Conservation (phyloP, 2,329 filamentous ascomycete genomes). For the Penicillium sp. region DNA sequence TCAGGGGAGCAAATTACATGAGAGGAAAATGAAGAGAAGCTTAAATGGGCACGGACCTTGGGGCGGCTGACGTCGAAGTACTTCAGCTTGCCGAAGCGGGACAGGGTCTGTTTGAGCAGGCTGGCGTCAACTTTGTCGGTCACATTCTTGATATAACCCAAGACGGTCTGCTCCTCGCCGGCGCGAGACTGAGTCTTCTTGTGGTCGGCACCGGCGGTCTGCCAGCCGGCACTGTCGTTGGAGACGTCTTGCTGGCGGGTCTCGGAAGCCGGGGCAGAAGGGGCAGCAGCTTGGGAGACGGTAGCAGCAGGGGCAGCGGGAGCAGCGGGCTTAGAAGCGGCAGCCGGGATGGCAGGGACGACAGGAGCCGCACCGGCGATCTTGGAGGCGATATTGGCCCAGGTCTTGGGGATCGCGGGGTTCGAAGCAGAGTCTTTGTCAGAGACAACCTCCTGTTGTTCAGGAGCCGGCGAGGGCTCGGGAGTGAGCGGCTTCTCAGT, state of each 20-base stretch:
- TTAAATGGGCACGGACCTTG: constrained; percentile 59
- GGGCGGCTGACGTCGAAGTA: constrained; percentile 60
- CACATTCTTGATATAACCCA: constrained; percentile 94
- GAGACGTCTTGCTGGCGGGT: constrained; percentile 68
- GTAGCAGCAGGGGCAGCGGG: constrained; percentile 27
- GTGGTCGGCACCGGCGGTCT: constrained; percentile 71
- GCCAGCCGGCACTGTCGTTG: constrained; percentile 67
- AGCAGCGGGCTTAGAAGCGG: constrained; percentile 32
- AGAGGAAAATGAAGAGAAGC: background rate
- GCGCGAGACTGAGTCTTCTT: constrained; percentile 74
- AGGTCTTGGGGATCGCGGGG: constrained; percentile 55
- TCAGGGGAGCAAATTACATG: background rate
- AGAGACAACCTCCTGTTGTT: constrained; percentile 37
- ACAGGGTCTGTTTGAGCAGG: constrained; percentile 64
- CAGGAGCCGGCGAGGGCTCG: constrained; percentile 51
- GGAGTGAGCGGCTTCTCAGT: constrained; percentile 62
- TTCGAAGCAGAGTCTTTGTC: constrained; percentile 49
- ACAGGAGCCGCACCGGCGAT: constrained; percentile 31
- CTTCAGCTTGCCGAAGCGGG: constrained; percentile 60
- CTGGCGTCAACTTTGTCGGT: constrained; percentile 76
- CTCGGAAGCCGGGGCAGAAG: constrained; percentile 31
- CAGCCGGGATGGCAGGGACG: constrained; percentile 10
- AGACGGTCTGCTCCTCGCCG: constrained; percentile 65
- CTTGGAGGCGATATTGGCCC: constrained; percentile 54
- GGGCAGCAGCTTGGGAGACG: constrained; percentile 35